Base-by-base conservation (phyloP, 2,329 filamentous ascomycete species). In the Colletotrichum australisinense region DNA sequence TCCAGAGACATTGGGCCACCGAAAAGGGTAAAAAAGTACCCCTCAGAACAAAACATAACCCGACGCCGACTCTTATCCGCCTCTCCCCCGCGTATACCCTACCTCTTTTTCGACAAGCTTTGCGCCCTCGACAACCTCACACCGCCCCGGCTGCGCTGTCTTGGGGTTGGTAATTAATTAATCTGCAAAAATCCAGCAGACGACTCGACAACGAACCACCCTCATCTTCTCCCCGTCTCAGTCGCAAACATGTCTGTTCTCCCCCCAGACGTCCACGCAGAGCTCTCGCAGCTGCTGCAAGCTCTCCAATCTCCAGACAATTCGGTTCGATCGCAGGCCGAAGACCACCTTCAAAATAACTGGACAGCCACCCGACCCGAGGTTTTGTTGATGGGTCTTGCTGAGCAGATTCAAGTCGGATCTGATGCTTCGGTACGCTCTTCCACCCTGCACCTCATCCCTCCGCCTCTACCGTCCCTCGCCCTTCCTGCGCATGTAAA, bases 241-340 rank as follows among this genome's bases (percentile, higher is more conserved):
- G 67, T 69, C 65, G 65, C 69, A 73, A 83, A 74, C 76, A 97
- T 97, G 95, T 98, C 96, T 83, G 86, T 98, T 78, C 91, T 98
- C 57, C 92, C 95, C 76, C 87, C 93, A 77, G 94, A 98, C 81
- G 90, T 97, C 80, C 94, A 97, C 83, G 89, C 91, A 78, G 94
- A 96, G 86, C 92, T 99, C 80, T 88, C 89, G 76, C 93, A 95
- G 89, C 91, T 99, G 77, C 89, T 99, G 81, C 92, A 94, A 85
- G 95, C 93, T 78, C 91, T 99, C 76, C 94, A 97, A 85, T 96
- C 94, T 60, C 86, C 95, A 78, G 96, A 99, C 86, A 99, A 99
- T 86, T 88, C 88, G 72, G 89, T 94, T 78, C 93, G 97, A 81
- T 91, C 93, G 35, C 91, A 94, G 83, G 96, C 96, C 65, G 97